These are phyloP conservation scores for Penicillium psychrofluorescens DNA, from an alignment of 495 filamentous ascomycete genomes.

Conservation along the genomic window DNA sequence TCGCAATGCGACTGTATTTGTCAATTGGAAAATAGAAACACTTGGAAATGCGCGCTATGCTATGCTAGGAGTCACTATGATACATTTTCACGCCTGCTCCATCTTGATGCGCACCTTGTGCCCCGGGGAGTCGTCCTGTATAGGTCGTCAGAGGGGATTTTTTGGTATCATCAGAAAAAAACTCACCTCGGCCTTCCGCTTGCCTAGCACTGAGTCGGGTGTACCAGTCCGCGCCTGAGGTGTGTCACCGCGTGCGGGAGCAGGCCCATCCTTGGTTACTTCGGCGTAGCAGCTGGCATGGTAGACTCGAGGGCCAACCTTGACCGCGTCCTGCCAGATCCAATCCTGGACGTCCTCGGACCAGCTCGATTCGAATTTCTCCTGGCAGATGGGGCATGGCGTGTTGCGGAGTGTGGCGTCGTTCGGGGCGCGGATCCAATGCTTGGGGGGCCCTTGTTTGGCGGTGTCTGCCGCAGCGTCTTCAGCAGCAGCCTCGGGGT, in stretches of 20 bases:
- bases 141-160: too few relatives aligned
- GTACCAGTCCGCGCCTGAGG: constrained; percentile 42
- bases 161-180: background rate
- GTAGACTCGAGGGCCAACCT: constrained; percentile 71
- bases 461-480: constrained; percentile 28
- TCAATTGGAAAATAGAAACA: constrained; percentile 1
- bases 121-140: constrained; percentile 30
- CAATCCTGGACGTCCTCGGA: constrained; percentile 89
- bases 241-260: constrained; percentile 28
- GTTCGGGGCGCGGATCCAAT: constrained; percentile 77
- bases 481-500: constrained; percentile 30
- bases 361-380: constrained; percentile 84
- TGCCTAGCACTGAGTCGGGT: constrained; percentile 64
- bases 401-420: constrained; percentile 62
- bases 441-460: constrained; percentile 54
- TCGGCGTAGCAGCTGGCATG: constrained; percentile 88
- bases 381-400: constrained; percentile 89
- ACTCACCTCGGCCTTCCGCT: constrained; percentile 69
- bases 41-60: background rate
- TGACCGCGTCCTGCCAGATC: constrained; percentile 89
- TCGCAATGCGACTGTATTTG: constrained; percentile 1
- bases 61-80: background rate
- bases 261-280: constrained; percentile 57
- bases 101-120: constrained; percentile 35
- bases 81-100: constrained; percentile 22